Percentiles rank a stretch among this genome's conserved stretches.
These are phyloP conservation scores for Coelastrella sp. DNA, from an alignment of 139 green algal genomes.

Conservation along the genomic window DNA sequence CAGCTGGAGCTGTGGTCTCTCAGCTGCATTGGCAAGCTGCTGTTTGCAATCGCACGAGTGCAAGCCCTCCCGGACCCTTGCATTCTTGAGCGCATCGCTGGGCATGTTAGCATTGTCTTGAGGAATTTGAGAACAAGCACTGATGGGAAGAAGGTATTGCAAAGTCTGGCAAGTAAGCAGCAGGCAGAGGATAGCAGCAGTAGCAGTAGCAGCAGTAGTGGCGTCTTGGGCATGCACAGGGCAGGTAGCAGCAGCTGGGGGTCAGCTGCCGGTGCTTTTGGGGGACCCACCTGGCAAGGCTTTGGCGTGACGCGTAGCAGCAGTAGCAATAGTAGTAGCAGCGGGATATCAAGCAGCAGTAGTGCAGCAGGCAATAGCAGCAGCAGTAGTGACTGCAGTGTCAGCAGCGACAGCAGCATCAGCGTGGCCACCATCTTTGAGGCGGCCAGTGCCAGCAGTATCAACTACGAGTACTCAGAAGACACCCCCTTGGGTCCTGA, in stretches of 20 bases:
- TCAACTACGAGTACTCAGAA: constrained; percentile 30
- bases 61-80: constrained; percentile 5
- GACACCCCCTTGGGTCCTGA: neutral
- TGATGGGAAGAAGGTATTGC: constrained; percentile 28
- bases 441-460: constrained; percentile 32
- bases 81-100: neutral
- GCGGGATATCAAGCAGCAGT: neutral
- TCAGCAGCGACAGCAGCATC: constrained; percentile 9
- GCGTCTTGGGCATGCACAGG: neutral
- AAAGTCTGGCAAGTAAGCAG: neutral
- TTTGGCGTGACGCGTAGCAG: constrained; percentile 39
- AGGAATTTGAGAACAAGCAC: constrained; percentile 39
- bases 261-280: neutral
- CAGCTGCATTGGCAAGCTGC: constrained; percentile 25
- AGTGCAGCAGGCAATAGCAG: neutral
- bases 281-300: constrained; percentile 29
- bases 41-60: constrained; percentile 12
- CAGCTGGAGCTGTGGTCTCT: constrained; percentile 36
- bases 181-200: neutral
- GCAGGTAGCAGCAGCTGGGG: neutral
- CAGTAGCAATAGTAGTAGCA: constrained; percentile 1
- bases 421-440: constrained; percentile 19
- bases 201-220: neutral
- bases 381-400: neutral
- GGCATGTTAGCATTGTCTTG: neutral